Evolutionary conservation across 257 asterid genomes (phyloP).

Genomic region (Phtheirospermum japonicum): DNA sequence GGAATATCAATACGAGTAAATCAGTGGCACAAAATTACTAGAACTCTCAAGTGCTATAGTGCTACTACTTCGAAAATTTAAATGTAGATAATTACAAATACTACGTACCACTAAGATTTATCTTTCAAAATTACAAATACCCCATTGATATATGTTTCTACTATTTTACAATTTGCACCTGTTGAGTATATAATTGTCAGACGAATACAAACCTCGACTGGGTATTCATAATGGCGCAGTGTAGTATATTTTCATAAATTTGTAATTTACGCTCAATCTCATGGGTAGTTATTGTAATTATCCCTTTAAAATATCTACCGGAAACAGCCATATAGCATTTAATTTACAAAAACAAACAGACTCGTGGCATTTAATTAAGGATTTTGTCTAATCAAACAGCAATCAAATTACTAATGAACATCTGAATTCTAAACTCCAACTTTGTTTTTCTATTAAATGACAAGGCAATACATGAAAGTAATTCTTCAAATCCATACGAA

Average conservation of each 20-base stretch:
- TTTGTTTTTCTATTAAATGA: background rate
- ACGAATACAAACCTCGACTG: background rate
- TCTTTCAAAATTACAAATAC: background rate
- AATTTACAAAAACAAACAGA: too few relatives aligned
- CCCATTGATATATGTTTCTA: background rate
- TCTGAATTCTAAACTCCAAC: too few relatives aligned
- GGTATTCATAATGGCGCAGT: background rate
- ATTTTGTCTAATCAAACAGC: too few relatives aligned
- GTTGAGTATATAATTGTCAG: background rate
- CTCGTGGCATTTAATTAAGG: too few relatives aligned
- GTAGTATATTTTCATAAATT: too few relatives aligned
- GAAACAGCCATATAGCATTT: too few relatives aligned
- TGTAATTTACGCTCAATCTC: background rate
- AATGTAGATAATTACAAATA: background rate
- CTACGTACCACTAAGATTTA: background rate
- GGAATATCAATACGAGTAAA: background rate
- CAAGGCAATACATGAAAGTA: background rate
- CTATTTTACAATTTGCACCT: background rate
- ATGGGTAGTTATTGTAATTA: background rate
- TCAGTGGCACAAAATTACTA: too few relatives aligned
- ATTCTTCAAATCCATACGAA: constrained; percentile 11
- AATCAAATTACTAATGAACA: too few relatives aligned
- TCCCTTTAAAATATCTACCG: background rate
- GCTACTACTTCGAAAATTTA: background rate
- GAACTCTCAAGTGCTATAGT: background rate